Percentiles rank a stretch among this genome's conserved stretches.
Conservation (phyloP, 352 stramenopile species). For the Thalassiosira hispida region DNA sequence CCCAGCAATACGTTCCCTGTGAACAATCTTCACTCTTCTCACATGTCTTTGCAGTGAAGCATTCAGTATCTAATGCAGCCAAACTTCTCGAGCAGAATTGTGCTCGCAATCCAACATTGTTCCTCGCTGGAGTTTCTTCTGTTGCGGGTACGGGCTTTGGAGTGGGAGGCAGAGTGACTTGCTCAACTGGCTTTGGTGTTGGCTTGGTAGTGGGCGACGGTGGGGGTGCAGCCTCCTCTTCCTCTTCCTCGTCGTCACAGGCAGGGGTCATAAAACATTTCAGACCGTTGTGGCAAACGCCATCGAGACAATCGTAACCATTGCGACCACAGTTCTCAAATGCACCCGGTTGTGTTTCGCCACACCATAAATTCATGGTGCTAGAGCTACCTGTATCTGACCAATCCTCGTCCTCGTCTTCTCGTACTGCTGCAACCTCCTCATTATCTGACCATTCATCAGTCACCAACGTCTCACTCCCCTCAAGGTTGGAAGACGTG, state of each 20-base stretch:
- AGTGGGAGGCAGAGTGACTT: neutral
- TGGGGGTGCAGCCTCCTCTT: neutral
- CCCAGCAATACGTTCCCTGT: constrained; percentile 13
- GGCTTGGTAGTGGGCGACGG: neutral
- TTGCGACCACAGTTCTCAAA: constrained; percentile 34
- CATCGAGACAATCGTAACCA: constrained; percentile 34
- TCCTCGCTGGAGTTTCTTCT: neutral
- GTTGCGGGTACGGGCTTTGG: no score
- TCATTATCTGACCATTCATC: constrained; percentile 9
- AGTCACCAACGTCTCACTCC: neutral
- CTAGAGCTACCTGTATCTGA: neutral
- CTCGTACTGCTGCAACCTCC: neutral
- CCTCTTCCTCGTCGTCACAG: constrained; percentile 1
- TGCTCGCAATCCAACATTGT: constrained; percentile 2
- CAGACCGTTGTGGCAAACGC: constrained; percentile 30
- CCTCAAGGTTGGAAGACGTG: neutral
- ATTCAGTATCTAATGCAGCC: constrained; percentile 2
- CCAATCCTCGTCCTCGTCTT: neutral
- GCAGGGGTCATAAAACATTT: constrained; percentile 42
- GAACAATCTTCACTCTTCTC: constrained; percentile 7
- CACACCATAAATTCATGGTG: constrained; percentile 37
- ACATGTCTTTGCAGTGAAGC: constrained; percentile 5
- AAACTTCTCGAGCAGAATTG: constrained; percentile 4
- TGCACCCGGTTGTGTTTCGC: constrained; percentile 24
- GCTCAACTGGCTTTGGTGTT: neutral